phyloP scores from a whole-genome alignment of 2,329 filamentous ascomycete genomes.

The Rutstroemia sp. region DNA sequence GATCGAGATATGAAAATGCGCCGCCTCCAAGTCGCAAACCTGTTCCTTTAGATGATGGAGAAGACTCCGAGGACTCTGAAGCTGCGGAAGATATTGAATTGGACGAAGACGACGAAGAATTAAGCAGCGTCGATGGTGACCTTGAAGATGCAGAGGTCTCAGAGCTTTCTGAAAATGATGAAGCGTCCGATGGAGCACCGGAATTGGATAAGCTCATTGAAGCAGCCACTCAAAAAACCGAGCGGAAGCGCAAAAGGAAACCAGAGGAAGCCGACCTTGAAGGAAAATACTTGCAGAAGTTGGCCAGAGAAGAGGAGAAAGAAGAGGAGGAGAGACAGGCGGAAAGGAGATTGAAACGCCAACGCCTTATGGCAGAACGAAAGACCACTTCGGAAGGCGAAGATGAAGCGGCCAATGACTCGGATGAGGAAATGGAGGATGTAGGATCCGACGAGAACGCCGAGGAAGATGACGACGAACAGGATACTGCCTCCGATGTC shows the following conservation, averaged over 20 bases:
- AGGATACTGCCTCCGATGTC: constrained; percentile 5
- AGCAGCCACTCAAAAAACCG: constrained; percentile 32
- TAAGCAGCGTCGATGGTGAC: constrained; percentile 31
- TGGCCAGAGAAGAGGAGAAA: constrained; percentile 53
- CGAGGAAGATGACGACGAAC: constrained; percentile 24
- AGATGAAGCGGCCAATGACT: constrained; percentile 20
- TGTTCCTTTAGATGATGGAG: constrained; percentile 13
- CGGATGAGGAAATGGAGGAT: constrained; percentile 22
- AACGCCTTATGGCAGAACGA: constrained; percentile 38
- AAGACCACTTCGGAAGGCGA: constrained; percentile 29
- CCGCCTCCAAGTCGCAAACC: constrained; percentile 24
- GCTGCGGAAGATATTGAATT: constrained; percentile 30
- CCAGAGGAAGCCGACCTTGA: constrained; percentile 62
- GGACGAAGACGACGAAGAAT: constrained; percentile 28
- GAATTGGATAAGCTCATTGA: constrained; percentile 37
- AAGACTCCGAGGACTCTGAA: constrained; percentile 17
- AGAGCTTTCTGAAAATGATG: constrained; percentile 25
- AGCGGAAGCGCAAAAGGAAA: constrained; percentile 57
- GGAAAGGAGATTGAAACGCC: constrained; percentile 41
- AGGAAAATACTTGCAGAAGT: constrained; percentile 58
- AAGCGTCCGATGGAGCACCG: constrained; percentile 17
- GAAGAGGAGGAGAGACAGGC: constrained; percentile 40
- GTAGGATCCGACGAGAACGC: constrained; percentile 20
- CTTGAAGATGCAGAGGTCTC: constrained; percentile 30
- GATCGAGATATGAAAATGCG: constrained; percentile 27